phyloP scores from a whole-genome alignment of 306 rosid species.

The Quercus engelmannii region DNA sequence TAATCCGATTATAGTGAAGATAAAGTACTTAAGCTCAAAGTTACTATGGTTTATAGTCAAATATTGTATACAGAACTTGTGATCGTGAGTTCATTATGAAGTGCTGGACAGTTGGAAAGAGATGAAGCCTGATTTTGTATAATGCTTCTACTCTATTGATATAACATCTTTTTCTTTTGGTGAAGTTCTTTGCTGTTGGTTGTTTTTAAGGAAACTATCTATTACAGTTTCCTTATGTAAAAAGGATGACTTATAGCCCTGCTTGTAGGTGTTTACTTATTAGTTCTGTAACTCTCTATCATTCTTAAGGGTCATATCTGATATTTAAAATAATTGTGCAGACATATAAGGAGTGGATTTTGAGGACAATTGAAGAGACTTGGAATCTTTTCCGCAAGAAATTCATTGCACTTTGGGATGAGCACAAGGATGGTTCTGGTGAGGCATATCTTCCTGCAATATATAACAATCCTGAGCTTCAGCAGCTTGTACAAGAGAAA shows the following conservation, averaged over 20 bases:
- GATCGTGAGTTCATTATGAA: not conserved
- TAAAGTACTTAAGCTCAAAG: not conserved
- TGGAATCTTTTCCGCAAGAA: slow-evolving; percentile 75
- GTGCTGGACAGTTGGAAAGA: not conserved
- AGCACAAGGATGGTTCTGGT: slow-evolving; percentile 69
- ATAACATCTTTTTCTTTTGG: not conserved
- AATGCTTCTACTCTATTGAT: not conserved
- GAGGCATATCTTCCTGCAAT: slow-evolving; percentile 82
- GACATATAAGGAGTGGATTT: slow-evolving; percentile 85
- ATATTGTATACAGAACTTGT: not conserved
- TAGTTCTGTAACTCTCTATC: not conserved
- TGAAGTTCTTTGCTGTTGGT: not conserved
- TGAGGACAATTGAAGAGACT: slow-evolving; percentile 68
- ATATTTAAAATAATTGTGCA: slow-evolving; percentile 23
- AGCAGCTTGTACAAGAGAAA: slow-evolving; percentile 54
- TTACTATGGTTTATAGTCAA: not conserved
- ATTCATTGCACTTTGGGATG: slow-evolving; percentile 70
- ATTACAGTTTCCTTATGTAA: not conserved
- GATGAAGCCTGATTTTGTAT: not conserved
- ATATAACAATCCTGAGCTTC: slow-evolving; percentile 65
- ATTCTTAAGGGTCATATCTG: not conserved
- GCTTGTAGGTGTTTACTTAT: not conserved
- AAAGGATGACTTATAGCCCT: not conserved
- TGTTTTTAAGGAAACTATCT: not conserved
- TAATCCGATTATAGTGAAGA: not conserved